Evolutionary conservation across 768 basidiomycete genomes (phyloP), one percentile per base, ranked within the genome.

Genomic region (Xerocomus brunneocitrinus): DNA sequence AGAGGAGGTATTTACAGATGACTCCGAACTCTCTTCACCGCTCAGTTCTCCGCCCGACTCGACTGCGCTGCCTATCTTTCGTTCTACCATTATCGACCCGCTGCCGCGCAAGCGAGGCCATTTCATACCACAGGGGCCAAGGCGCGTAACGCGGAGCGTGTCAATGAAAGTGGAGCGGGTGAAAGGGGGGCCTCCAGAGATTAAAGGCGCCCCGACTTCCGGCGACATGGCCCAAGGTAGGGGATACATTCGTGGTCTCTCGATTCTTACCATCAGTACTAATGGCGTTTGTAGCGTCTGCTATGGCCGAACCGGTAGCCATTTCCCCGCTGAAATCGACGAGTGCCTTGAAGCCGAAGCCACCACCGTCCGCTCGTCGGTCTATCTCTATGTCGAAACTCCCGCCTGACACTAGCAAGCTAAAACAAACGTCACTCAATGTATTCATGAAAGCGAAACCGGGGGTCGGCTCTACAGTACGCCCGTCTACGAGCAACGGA

Each of bases 91-190:
- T 8, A 19, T 58, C 8, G 47, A 51, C 1, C 45, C 53, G 28
- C 56, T 62, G 61, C 67, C 55, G 5, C 58, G 45, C n/a, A 65
- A 49, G 36, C 56, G 47, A 51, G 58, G 51, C 30, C 54, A 59
- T 31, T 58, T 55, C 1, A n/a, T 16, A 22, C 53, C 49, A 12
- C 49, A 46, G 9, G 55, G 49, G 14, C n/a, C 55, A 24, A 62
- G 52, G 36, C 69, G 65, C 6, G 30, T 69, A 12, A 69, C 68
- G 12, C 57, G 68, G 28, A 69, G 68, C 31, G 52, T 60, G 8
- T 71, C 67, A 14, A 43, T 70, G 58, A 70, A 57, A 45, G 57
- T 61, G 30, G 52, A 58, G 44, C 52, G 48, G 8, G 42, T 51
- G 25, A 57, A 53, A 38, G 22, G 46, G 14, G 52, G 44, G 3